Evolutionary conservation across 306 rosid genomes (phyloP).

Genomic region (Dryas drummondii): DNA sequence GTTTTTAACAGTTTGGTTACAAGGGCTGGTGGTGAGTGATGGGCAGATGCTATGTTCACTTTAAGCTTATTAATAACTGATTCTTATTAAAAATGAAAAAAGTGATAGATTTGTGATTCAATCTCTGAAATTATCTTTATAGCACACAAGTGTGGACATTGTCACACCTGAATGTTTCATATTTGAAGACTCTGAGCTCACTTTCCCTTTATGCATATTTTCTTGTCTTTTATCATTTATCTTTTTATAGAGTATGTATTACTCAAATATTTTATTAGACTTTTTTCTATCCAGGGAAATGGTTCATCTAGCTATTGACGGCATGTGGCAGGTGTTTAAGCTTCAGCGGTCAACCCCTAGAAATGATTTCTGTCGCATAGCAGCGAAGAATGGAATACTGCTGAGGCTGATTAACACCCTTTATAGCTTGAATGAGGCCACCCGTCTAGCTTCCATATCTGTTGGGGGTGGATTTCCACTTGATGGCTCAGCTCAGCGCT

Average conservation of each 20-base stretch:
- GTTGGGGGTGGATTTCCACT: slow-evolving; percentile 70
- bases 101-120: no score
- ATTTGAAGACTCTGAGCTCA: no score
- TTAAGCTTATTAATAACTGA: not conserved
- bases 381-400: slow-evolving; percentile 92
- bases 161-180: no score
- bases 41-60: not conserved
- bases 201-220: no score
- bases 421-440: slow-evolving; percentile 95
- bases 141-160: no score
- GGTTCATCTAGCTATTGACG: slow-evolving; percentile 99
- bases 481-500: slow-evolving; percentile 73
- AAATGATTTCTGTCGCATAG: slow-evolving; percentile 94
- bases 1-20: not conserved
- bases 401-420: slow-evolving; percentile 95
- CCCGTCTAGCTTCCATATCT: slow-evolving; percentile 80
- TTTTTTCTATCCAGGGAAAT: slow-evolving; percentile 71
- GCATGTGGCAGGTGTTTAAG: slow-evolving; percentile 99
- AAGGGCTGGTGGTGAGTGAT: not conserved
- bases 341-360: slow-evolving; percentile 95
- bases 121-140: no score
- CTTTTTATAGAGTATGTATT: no score
- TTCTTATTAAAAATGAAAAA: no score
- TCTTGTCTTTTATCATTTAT: no score
- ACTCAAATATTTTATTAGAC: slow-evolving; percentile 10